phyloP scores from a whole-genome alignment of 1,139 yeast genomes.

The Arxiozyma slooffiae region DNA sequence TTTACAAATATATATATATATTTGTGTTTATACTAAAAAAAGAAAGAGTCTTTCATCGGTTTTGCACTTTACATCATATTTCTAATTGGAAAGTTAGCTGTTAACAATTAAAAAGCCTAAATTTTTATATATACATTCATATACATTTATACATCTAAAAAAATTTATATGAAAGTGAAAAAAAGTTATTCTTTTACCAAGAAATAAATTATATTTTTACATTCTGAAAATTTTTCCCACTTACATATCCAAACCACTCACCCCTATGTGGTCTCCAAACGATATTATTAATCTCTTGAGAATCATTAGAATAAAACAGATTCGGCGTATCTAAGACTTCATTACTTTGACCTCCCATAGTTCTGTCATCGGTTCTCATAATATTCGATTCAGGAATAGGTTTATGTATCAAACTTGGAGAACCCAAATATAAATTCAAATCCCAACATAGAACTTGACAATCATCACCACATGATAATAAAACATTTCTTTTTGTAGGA shows the following conservation, averaged over 20 bases:
- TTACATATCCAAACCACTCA: slow-evolving; percentile 72
- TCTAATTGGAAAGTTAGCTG: no score
- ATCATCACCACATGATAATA: slow-evolving; percentile 80
- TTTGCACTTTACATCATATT: no score
- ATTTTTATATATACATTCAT: no score
- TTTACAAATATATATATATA: no score
- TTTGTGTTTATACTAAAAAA: no score
- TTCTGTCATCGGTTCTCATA: neutral
- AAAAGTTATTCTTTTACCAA: no score
- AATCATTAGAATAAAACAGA: slow-evolving; percentile 21
- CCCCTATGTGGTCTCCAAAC: slow-evolving; percentile 58
- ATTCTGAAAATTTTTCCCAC: slow-evolving; percentile 75
- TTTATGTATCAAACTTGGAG: neutral
- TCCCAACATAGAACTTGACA: slow-evolving; percentile 89
- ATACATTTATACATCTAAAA: neutral
- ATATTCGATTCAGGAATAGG: neutral
- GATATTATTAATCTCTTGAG: slow-evolving; percentile 55
- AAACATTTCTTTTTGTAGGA: slow-evolving; percentile 52
- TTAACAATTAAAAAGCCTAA: no score
- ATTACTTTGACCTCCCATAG: slow-evolving; percentile 9
- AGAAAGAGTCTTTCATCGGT: no score
- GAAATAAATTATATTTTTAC: slow-evolving; percentile 33
- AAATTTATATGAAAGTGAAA: neutral
- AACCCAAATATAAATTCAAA: slow-evolving; percentile 31
- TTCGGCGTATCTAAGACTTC: slow-evolving; percentile 19